Conservation (phyloP, 1,284 basidiomycete genomes). For the Ustilago curta region DNA sequence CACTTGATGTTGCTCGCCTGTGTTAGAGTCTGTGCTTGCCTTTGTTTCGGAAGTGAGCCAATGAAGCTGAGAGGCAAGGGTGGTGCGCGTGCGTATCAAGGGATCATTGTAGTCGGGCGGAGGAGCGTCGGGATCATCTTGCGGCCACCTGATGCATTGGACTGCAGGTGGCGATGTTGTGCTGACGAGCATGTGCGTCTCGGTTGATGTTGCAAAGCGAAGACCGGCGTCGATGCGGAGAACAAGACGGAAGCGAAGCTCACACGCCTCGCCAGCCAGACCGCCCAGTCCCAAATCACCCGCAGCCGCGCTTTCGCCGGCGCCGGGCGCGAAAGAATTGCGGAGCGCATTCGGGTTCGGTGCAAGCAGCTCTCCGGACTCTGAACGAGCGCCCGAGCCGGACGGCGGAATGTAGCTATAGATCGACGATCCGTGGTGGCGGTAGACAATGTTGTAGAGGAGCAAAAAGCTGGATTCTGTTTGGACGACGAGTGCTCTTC, state of each 20-base stretch:
- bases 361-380: slow-evolving; percentile 45
- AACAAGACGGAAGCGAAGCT: slow-evolving; percentile 60
- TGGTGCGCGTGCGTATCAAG: slow-evolving; percentile 51
- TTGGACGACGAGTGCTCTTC: slow-evolving; percentile 45
- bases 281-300: slow-evolving; percentile 45
- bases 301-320: slow-evolving; percentile 58
- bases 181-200: slow-evolving; percentile 61
- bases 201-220: slow-evolving; percentile 41
- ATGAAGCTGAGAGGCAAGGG: slow-evolving; percentile 31
- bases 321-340: slow-evolving; percentile 53
- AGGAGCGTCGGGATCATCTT: slow-evolving; percentile 35
- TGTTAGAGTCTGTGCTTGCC: neutral
- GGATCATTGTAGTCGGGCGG: slow-evolving; percentile 32
- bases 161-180: slow-evolving; percentile 61
- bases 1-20: slow-evolving; percentile 5
- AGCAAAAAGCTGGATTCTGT: slow-evolving; percentile 54
- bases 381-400: slow-evolving; percentile 45
- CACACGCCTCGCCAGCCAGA: slow-evolving; percentile 41
- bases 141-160: slow-evolving; percentile 66
- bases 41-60: slow-evolving; percentile 36
- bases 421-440: slow-evolving; percentile 29
- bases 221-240: slow-evolving; percentile 65
- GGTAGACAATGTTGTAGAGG: slow-evolving; percentile 53
- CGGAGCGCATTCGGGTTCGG: slow-evolving; percentile 47
- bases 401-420: slow-evolving; percentile 60